Evolutionary conservation across 257 asterid species (phyloP), one percentile per base, ranked within the genome.

Genomic region (Anisodus acutangulus): DNA sequence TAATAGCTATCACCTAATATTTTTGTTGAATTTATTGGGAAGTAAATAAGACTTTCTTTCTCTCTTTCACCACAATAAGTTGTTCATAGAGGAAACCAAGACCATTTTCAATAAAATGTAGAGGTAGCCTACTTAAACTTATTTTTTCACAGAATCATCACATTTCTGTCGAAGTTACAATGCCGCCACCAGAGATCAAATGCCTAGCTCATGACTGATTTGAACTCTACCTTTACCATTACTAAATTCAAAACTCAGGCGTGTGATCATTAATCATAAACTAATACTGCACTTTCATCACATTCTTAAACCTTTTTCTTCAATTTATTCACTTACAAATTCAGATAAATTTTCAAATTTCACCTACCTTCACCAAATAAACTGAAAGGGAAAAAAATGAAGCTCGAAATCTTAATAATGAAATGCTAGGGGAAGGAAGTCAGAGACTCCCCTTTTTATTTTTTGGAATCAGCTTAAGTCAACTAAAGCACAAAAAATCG

Each of bases 361-460:
- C 79, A 43, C 79, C 35, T 17, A 45, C 17, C 58, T 71, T 71
- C 15, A 71, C 45, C 79, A 71, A 70, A 45, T n/a, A 43, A 71
- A 71, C 12, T n/a, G 5, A 31, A 31, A 31, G 35, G 35, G 35
- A 31, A 31, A 31, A 31, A 31, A 31, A 31, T 31, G 35, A 31
- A 31, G 35, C 35, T 31, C 35, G 35, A 31, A 31, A 31, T 31
- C 1, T 1, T 31, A 31, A 31, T 9, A 71, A 43, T 3, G 58
- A 71, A 72, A 72, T 1, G n/a, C 47, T 31, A 31, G 35, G 35
- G 35, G 13, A 43, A 43, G 58, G 5, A 16, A 45, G 35, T 31
- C 35, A 31, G 35, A 31, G 35, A 31, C 35, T 31, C 35, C 35
- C 35, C 59, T 54, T 53, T 15, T 53, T 12, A 54, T 54, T 54